Evolutionary conservation across 1,139 yeast species (phyloP), one percentile per base, ranked within the genome.

Genomic region (Candida sojae): DNA sequence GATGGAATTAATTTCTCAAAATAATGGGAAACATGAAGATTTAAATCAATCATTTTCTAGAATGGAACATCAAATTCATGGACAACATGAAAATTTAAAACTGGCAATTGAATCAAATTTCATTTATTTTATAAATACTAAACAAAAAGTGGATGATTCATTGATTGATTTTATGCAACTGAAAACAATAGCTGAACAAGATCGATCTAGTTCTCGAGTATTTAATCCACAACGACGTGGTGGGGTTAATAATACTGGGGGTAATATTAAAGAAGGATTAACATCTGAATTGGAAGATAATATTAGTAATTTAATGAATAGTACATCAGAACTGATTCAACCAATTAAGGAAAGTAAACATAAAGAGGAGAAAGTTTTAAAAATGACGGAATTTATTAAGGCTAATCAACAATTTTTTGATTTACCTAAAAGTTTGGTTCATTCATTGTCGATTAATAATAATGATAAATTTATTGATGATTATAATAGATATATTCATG

Each of bases 401-500:
- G 72, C 76, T 40, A 82, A 90, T 62, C 77, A 75, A 47, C 77
- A 77, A 50, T 75, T 90, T 48, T 85, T 93, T 59, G 87, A 89
- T 60, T 73, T 91, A 43, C 96, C 97, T 0, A 78, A 77, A 33
- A 71, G 68, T 9, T 70, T 93, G 49, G 68, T 77, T 35, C 67
- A 63, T n/a, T 77, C 79, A 54, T 73, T 90, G 29, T 69, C 77
- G 21, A 72, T 72, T 28, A 80, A 82, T 48, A 87, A 91, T 57
- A 92, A 88, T 58, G 88, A 86, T 48, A 77, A 80, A 38, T 77
- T 93, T 41, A 73, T 90, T 41, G 79, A 84, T 42, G 90, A 86
- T 56, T 90, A 89, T 63, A 75, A 82, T 46, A 68, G 77, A 40
- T 93, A 48, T 64, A 75, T 42, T 55, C 54, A 47, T 66, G 68